Evolutionary conservation across 2,329 filamentous ascomycete genomes (phyloP).

Genomic region (Colletotrichum sp.): DNA sequence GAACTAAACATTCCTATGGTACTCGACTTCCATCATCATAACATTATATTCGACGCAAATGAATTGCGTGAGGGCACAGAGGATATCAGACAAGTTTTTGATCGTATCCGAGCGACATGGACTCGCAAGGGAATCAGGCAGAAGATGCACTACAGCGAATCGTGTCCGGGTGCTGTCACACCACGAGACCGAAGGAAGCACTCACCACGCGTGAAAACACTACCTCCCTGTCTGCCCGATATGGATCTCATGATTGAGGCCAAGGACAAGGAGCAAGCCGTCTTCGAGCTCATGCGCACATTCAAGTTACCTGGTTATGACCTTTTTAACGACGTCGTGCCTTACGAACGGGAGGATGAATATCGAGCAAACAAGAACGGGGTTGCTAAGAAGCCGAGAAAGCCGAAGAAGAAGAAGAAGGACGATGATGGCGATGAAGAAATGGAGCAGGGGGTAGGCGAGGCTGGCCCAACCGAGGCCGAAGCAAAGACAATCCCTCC

Average conservation of each 20-base stretch:
- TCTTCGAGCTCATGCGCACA: constrained; percentile 90
- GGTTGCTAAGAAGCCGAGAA: constrained; percentile 39
- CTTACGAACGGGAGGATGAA: constrained; percentile 78
- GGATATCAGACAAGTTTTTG: constrained; percentile 77
- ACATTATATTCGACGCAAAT: constrained; percentile 81
- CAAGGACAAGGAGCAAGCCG: constrained; percentile 96
- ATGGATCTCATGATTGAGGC: constrained; percentile 99
- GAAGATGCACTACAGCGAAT: constrained; percentile 98
- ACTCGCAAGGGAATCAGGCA: constrained; percentile 81
- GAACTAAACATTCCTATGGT: constrained; percentile 94
- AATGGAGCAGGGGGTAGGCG: constrained; percentile 42
- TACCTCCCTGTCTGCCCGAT: constrained; percentile 81
- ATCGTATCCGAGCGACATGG: constrained; percentile 85
- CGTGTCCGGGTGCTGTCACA: constrained; percentile 76
- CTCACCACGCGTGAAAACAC: constrained; percentile 74
- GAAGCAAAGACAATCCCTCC: constrained; percentile 57
- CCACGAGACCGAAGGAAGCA: constrained; percentile 83
- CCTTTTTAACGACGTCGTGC: constrained; percentile 76
- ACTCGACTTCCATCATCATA: constrained; percentile 94
- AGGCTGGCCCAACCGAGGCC: constrained; percentile 39
- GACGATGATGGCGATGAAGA: constrained; percentile 35
- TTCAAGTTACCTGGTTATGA: constrained; percentile 85
- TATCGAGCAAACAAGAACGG: constrained; percentile 59
- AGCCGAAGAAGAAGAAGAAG: constrained; percentile 39
- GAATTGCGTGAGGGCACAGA: constrained; percentile 82